Evolutionary conservation across 2,329 filamentous ascomycete genomes (phyloP).

Genomic region (Pseudopyrenochaeta lycopersici): DNA sequence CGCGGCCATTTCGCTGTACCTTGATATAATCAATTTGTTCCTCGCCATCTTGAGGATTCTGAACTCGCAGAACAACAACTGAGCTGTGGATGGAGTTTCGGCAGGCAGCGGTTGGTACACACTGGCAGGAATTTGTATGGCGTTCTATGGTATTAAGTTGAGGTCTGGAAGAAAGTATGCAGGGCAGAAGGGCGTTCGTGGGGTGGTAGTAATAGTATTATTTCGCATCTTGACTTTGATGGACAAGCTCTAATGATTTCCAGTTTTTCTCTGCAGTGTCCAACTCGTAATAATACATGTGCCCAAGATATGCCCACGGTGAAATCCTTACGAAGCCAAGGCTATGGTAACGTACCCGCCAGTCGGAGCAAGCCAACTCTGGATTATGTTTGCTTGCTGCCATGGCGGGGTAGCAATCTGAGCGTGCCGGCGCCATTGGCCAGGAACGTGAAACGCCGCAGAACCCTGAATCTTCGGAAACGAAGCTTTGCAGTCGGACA

Average conservation of each 20-base stretch:
- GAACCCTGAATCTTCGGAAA: constrained; percentile 15
- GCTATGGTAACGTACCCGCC: neutral
- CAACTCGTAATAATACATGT: neutral
- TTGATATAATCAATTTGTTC: constrained; percentile 98
- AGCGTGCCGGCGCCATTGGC: constrained; percentile 21
- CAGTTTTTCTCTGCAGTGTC: neutral
- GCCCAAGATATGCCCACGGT: too few relatives aligned
- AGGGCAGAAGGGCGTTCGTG: neutral
- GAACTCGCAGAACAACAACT: constrained; percentile 96
- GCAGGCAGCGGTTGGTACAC: neutral
- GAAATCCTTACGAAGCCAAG: too few relatives aligned
- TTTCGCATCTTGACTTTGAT: neutral
- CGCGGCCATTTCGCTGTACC: constrained; percentile 90
- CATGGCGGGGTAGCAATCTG: constrained; percentile 25
- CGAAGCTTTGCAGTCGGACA: constrained; percentile 21
- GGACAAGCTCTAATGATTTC: neutral
- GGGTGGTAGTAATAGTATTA: neutral
- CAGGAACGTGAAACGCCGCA: constrained; percentile 12
- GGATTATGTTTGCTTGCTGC: neutral
- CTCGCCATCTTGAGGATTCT: constrained; percentile 93
- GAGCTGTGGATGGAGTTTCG: constrained; percentile 34
- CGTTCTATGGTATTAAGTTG: neutral
- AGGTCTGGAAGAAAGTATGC: neutral
- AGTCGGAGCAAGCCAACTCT: neutral
- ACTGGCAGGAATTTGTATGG: neutral